Evolutionary conservation across 2,329 filamentous ascomycete species (phyloP), one percentile per base, ranked within the genome.

Genomic region (Pseudopithomyces chartarum): DNA sequence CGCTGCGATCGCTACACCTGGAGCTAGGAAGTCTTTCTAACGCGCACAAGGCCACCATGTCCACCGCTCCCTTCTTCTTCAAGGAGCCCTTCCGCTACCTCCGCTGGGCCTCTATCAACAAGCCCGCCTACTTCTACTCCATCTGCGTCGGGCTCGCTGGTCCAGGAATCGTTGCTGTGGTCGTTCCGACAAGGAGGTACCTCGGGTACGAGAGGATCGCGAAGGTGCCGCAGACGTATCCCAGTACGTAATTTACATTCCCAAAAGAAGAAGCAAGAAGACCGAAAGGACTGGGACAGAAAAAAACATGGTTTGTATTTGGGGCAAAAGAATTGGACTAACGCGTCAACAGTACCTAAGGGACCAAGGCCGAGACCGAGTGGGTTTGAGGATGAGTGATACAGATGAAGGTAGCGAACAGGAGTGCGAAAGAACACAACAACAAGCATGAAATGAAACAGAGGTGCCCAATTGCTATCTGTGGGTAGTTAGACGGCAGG

Each of bases 101-200:
- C 71, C 89, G 89, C 79, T 98, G 93, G 92, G 88, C 92, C 52
- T 85, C 90, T 49, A 89, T 92, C 80, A 89, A 95, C 78, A 90
- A 90, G 77, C 95, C 95, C 50, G 92, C 92, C 57, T 90, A 92
- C 81, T 96, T 97, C 84, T 98, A 87, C 85, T 92, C 91, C 68
- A 81, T 91, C 70, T 73, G 91, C 56, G 80, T 98, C 64, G 94
- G 91, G 66, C 81, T 78, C 62, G 70, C 86, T 54, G 92, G 92
- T 11, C 95, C 94, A 34, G 77, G 90, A 55, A 80, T 85, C 56
- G 80, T 96, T 61, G 76, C 89, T 57, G 82, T 84, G 55, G 88
- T 91, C 1, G 92, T 93, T 42, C 90, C 91, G 46, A 81, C 96
- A 66, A 83, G 93, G 75, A 82, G 80, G 51, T 73, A 71, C 62